Base-by-base conservation (phyloP, 2,329 filamentous ascomycete genomes). In the Trichoderma atroviride region DNA sequence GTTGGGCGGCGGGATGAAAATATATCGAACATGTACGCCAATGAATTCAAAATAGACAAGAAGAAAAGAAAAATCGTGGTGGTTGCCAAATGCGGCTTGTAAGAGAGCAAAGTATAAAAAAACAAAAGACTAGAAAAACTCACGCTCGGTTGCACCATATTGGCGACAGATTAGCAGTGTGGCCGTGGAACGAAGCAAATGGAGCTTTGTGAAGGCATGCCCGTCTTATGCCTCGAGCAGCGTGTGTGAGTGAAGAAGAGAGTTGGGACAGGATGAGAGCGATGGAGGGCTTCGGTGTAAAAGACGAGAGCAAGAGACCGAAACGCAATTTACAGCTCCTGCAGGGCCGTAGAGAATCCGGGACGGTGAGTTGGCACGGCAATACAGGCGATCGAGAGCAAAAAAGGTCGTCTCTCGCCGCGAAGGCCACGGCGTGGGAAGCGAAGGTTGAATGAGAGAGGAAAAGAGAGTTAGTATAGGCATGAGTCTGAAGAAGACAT, bases 131-230 rank as follows among this genome's bases (percentile, higher is more conserved):
- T 67, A 55, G 70, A 67, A 40, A 63, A 62, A 74, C 79, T 76
- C 70, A 81, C 79, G 79, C 75, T 79, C 75, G 78, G 78, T 74
- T 80, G 79, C 73, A 79, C 79, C 79, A 81, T 81, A 76, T 73
- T 76, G 76, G 73, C 76, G 76, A 37, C 72, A 74, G 73, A 76
- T 74, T 77, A 80, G 76, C 78, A 76, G 75, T 75, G 76, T 70
- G 75, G 74, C 74, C 73, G 76, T 73, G 74, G 77, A 76, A 76
- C 76, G 76, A 77, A 72, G 75, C 75, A 71, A 72, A 69, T 52
- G 70, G 70, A 69, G 72, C 69, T 72, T 71, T 73, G 70, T 72
- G 73, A 73, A 76, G 74, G 75, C 75, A 76, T 76, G 74, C 75
- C 75, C 74, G 68, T 69, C 67, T 69, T 56, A 65, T 53, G 47